These are phyloP conservation scores for Staphylotrichum tortipilum DNA, from an alignment of 495 filamentous ascomycete genomes.

Conservation along the genomic window DNA sequence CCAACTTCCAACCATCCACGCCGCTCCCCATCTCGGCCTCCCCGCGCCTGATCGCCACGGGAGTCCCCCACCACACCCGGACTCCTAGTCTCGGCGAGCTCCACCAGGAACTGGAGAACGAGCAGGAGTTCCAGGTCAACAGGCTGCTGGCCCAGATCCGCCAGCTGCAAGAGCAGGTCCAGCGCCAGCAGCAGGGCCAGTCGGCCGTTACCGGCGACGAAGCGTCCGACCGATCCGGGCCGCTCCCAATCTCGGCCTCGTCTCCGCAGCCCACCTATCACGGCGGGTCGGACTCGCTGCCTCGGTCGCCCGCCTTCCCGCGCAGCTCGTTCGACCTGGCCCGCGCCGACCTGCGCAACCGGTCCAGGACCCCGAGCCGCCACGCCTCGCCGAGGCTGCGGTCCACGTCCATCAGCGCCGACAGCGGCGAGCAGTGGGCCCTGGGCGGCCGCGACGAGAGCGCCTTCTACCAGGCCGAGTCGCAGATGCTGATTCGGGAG, in stretches of 20 bases:
- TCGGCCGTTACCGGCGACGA: conserved; percentile 53
- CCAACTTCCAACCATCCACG: conserved; percentile 45
- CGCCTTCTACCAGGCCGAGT: conserved; percentile 88
- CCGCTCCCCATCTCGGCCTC: conserved; percentile 50
- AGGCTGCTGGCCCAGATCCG: conserved; percentile 84
- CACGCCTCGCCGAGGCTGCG: conserved; percentile 47
- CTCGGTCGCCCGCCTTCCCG: conserved; percentile 46
- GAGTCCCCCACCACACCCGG: conserved; percentile 53
- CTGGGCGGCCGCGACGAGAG: conserved; percentile 61
- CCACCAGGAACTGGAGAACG: conserved; percentile 88
- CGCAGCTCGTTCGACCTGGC: conserved; percentile 50
- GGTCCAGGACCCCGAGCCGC: conserved; percentile 50
- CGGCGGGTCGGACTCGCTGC: conserved; percentile 29
- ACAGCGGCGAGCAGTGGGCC: conserved; percentile 36
- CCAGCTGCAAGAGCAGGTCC: conserved; percentile 74
- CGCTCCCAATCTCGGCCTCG: conserved; percentile 22
- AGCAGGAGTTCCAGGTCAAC: conserved; percentile 95
- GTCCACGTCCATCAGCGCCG: conserved; percentile 46
- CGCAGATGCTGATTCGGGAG: conserved; percentile 74
- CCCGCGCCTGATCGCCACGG: conserved; percentile 45
- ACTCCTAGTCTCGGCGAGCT: conserved; percentile 85
- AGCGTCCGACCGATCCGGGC: conserved; percentile 53
- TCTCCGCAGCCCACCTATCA: conserved; percentile 22
- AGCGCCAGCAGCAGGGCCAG: conserved; percentile 40
- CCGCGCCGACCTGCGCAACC: conserved; percentile 43